A percentile compares a stretch with the other conserved stretches of the same genome.
Evolutionary conservation across 2,329 filamentous ascomycete genomes (phyloP).

Genomic region (Fusarium brachygibbosum): DNA sequence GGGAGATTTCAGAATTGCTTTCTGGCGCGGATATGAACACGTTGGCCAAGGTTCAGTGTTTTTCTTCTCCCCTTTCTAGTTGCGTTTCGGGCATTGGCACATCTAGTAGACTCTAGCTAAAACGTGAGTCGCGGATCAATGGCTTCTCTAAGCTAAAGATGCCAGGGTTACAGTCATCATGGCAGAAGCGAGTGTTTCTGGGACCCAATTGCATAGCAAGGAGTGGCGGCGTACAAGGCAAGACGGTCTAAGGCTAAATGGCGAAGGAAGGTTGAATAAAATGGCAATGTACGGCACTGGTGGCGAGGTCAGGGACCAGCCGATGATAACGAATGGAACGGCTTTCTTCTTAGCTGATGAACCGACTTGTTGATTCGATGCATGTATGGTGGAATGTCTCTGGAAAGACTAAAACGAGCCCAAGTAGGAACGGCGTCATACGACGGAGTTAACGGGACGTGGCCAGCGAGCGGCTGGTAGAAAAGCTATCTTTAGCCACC

Average conservation of each 20-base stretch:
- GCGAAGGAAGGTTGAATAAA: conserved; percentile 1
- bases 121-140: conserved; percentile 8
- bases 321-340: neutral
- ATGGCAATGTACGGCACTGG: conserved; percentile 5
- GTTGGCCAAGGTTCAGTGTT: conserved; percentile 3
- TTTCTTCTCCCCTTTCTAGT: conserved; percentile 3
- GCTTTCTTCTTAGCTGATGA: neutral
- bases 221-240: conserved; percentile 47
- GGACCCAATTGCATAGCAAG: conserved; percentile 46
- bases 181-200: conserved; percentile 28
- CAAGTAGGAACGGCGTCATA: neutral
- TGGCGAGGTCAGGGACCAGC: neutral
- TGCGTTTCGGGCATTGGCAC: conserved; percentile 17
- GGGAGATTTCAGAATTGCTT: conserved; percentile 5
- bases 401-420: neutral
- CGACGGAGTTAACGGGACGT: neutral
- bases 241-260: conserved; percentile 1
- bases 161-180: conserved; percentile 1
- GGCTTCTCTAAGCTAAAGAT: conserved; percentile 9
- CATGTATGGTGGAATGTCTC: neutral
- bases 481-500: conserved; percentile 37
- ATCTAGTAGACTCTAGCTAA: conserved; percentile 29
- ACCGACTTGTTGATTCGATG: neutral
- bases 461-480: conserved; percentile 9
- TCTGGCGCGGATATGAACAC: conserved; percentile 13